Evolutionary conservation across 441 rosid species (phyloP), one percentile per base, ranked within the genome.

Genomic region (Gossypium aridum): DNA sequence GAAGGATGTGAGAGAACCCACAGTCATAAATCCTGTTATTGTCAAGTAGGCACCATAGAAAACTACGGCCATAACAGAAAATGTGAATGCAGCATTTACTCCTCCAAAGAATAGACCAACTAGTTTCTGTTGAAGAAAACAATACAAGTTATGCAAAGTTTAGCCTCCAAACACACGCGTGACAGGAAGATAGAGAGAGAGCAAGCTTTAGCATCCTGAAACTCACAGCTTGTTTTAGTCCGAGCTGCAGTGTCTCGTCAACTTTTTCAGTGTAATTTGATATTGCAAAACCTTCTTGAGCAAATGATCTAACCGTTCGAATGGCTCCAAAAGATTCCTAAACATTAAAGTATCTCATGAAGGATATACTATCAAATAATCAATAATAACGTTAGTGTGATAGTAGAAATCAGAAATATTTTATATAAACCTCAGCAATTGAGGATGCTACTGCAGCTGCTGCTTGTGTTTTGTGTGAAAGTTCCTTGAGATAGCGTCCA

Each of bases 281-380:
- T 73, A 88, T 85, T 78, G 86, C 92, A 75, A 79, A 80, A 62
- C 69, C 64, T 88, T 96, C 98, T 84, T 93, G 94, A 9, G 99
- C 97, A 80, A 90, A 96, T 78, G 98, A 90, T 86, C 99, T 87
- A 34, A 96, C 99, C 0, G 99, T 96, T 63, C 97, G 92, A 74
- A 93, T 85, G 26, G 99, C 97, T 10, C 99, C 97, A 82, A 96
- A 93, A 73, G 99, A 87, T 86, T 96, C 99, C 98, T 92, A 72
- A 59, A 81, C 7, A 78, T 71, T 25, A 73, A 62, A 56, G 71
- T 39, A 54, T 7, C 49, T 43, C 47, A 45, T 76, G 73, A 54
- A 12, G 9, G 49, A n/a, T 43, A 47, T 20, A 8, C 55, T 62
- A n/a, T 26, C 22, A 61, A 56, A 34, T 59, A 60, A 28, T 34